Percentiles rank a stretch among this genome's conserved stretches.
These are phyloP conservation scores for Paracoccidioides lutzii DNA, from an alignment of 2,329 filamentous ascomycete genomes.

Conservation along the genomic window DNA sequence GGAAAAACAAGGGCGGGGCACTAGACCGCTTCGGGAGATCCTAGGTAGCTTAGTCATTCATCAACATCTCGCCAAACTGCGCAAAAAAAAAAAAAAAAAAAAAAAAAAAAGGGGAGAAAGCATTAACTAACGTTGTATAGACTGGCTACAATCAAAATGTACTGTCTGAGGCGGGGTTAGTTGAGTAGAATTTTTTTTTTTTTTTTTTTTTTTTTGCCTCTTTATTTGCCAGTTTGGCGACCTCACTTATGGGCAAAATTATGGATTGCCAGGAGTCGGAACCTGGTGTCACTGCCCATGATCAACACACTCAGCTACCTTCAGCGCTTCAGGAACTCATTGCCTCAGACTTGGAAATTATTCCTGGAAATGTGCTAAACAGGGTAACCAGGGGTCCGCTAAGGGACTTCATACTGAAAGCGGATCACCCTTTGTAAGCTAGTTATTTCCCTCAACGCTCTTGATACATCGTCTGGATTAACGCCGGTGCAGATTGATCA, in stretches of 20 bases:
- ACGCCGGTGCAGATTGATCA: background rate
- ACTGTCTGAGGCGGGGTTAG: background rate
- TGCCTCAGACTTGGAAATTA: constrained; percentile 13
- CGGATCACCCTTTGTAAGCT: constrained; percentile 23
- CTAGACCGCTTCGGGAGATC: background rate
- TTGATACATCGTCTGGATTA: background rate
- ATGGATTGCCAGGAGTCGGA: background rate
- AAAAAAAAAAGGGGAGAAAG: no score
- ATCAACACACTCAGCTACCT: background rate
- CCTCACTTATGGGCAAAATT: background rate
- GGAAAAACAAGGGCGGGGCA: background rate
- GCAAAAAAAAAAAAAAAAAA: no score
- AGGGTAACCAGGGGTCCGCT: constrained; percentile 25
- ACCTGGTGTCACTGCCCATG: background rate
- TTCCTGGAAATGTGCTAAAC: constrained; percentile 23
- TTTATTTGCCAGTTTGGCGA: background rate
- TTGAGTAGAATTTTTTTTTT: background rate
- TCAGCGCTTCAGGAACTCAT: background rate
- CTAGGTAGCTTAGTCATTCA: background rate
- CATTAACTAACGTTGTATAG: no score
- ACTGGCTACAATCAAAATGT: no score
- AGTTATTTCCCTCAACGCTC: background rate
- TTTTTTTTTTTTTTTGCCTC: background rate
- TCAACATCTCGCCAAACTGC: background rate
- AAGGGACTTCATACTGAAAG: constrained; percentile 21